A percentile compares a stretch with the other conserved stretches of the same genome.
Conservation (phyloP, 2,329 filamentous ascomycete genomes). For the Lachnellula subtilissima region DNA sequence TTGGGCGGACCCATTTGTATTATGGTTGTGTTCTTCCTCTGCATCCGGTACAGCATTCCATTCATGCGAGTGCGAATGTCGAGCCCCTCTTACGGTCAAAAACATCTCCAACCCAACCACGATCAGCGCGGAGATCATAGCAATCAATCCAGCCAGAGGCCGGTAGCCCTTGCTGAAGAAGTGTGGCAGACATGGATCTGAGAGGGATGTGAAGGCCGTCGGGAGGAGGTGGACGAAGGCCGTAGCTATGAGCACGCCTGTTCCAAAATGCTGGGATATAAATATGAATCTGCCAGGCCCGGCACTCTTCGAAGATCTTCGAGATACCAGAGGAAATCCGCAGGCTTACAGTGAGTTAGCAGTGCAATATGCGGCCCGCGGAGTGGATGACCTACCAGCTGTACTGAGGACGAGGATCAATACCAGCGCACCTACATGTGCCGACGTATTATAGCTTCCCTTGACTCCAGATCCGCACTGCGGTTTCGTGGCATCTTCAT, state of each 20-base stretch:
- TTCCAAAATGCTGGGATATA: conserved; percentile 66
- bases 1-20: conserved; percentile 17
- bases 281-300: conserved; percentile 41
- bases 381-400: conserved; percentile 33
- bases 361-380: neutral
- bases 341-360: conserved; percentile 27
- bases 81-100: conserved; percentile 66
- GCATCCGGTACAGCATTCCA: conserved; percentile 27
- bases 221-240: conserved; percentile 71
- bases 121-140: conserved; percentile 74
- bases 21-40: conserved; percentile 43
- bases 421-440: conserved; percentile 54
- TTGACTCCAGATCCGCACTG: conserved; percentile 46
- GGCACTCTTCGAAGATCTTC: conserved; percentile 26
- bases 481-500: conserved; percentile 40
- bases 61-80: conserved; percentile 54
- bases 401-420: conserved; percentile 52
- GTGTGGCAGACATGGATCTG: conserved; percentile 63
- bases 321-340: conserved; percentile 32
- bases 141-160: conserved; percentile 74
- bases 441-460: conserved; percentile 48
- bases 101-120: conserved; percentile 88
- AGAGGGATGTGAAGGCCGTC: conserved; percentile 56
- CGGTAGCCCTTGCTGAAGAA: conserved; percentile 77
- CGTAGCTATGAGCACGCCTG: conserved; percentile 79